phyloP scores from a whole-genome alignment of 305 asterid species.

The Vinca major region DNA sequence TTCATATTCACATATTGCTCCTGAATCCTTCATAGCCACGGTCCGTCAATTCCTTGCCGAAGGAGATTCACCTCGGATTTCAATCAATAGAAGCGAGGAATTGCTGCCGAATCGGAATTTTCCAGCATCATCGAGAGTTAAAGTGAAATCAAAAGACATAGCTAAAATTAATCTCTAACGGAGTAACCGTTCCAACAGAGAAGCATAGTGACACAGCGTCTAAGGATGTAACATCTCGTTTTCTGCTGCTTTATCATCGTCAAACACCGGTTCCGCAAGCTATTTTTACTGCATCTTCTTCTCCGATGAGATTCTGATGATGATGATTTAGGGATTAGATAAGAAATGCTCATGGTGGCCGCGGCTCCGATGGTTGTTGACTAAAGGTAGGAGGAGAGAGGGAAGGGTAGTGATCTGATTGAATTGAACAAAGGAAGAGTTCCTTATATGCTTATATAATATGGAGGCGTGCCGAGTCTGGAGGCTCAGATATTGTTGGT shows the following conservation, averaged over 20 bases:
- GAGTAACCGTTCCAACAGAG: slow-evolving; percentile 32
- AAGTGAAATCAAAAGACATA: background rate
- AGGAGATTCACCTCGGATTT: no score
- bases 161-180: slow-evolving; percentile 19
- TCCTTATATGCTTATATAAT: no score
- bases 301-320: slow-evolving; percentile 13
- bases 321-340: slow-evolving; percentile 11
- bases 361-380: background rate
- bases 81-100: no score
- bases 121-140: background rate
- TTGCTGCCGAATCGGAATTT: background rate
- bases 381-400: background rate
- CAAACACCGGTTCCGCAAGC: slow-evolving; percentile 25
- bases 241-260: slow-evolving; percentile 27
- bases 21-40: background rate
- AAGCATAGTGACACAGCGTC: slow-evolving; percentile 34
- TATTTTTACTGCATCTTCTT: slow-evolving; percentile 13
- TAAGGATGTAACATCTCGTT: slow-evolving; percentile 35
- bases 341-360: slow-evolving; percentile 15
- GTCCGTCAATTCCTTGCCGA: background rate
- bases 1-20: background rate
- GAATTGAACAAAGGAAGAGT: no score
- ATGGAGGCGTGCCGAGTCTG: no score
- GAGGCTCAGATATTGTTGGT: no score
- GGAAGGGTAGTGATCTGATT: no score